Evolutionary conservation across 2,329 filamentous ascomycete genomes (phyloP).

Genomic region (Trematosphaeria pertusa): DNA sequence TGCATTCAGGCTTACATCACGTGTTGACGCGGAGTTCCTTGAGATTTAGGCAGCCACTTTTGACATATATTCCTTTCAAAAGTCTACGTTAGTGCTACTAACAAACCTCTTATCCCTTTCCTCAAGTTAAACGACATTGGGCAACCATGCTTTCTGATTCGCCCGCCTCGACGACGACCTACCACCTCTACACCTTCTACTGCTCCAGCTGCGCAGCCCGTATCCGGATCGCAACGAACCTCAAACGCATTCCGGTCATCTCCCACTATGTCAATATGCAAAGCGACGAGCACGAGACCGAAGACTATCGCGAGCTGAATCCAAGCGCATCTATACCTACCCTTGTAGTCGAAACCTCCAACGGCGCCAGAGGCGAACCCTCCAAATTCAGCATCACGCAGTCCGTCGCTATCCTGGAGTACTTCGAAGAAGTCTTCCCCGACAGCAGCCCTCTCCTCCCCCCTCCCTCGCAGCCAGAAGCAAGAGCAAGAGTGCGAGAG

Average conservation of each 20-base stretch:
- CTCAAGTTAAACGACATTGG: too few species aligned
- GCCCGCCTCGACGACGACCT: constrained; percentile 2
- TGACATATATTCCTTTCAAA: too few species aligned
- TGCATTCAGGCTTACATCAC: too few species aligned
- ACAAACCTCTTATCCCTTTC: too few species aligned
- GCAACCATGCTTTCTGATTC: too few species aligned
- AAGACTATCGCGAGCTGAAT: constrained; percentile 63
- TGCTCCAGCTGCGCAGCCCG: constrained; percentile 69
- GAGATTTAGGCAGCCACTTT: too few species aligned
- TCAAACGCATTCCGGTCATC: constrained; percentile 63
- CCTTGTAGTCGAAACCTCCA: constrained; percentile 50
- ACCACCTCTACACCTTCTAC: constrained; percentile 65
- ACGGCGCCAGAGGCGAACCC: constrained; percentile 16
- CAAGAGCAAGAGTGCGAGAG: constrained; percentile 60
- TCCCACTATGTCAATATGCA: constrained; percentile 63
- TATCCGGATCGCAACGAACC: constrained; percentile 64
- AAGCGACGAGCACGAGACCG: constrained; percentile 51
- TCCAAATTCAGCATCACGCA: constrained; percentile 51
- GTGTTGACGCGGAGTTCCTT: too few species aligned
- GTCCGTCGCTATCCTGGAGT: constrained; percentile 67
- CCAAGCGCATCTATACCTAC: constrained; percentile 45
- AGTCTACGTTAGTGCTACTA: too few species aligned
- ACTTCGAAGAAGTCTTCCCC: constrained; percentile 64
- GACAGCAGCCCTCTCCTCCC: constrained; percentile 56
- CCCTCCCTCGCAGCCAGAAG: constrained; percentile 40